Percentiles rank a stretch among this genome's conserved stretches.
These are phyloP conservation scores for Moesziomyces antarcticus DNA, from an alignment of 1,284 basidiomycete species.

Conservation along the genomic window DNA sequence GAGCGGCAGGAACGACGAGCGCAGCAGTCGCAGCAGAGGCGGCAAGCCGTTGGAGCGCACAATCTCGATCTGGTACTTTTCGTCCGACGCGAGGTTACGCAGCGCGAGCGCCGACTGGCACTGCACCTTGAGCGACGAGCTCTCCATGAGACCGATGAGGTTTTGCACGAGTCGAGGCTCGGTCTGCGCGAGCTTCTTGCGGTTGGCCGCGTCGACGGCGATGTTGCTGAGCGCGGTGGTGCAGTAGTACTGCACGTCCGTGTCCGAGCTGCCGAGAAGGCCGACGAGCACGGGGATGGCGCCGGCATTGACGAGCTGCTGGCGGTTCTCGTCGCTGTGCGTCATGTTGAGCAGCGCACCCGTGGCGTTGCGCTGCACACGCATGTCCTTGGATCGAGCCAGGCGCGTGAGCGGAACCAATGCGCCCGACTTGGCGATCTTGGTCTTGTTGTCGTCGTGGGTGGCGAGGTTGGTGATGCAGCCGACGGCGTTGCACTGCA, in stretches of 20 bases:
- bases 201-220: conserved; percentile 76
- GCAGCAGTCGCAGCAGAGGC: conserved; percentile 90
- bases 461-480: conserved; percentile 99
- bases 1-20: conserved; percentile 97
- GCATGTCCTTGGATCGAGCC: conserved; percentile 98
- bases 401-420: conserved; percentile 94
- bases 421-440: conserved; percentile 98
- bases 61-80: conserved; percentile 99
- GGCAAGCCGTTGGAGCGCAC: conserved; percentile 94
- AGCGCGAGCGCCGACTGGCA: conserved; percentile 97
- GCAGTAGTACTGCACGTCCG: conserved; percentile 99
- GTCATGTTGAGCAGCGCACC: conserved; percentile 99
- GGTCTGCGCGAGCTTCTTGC: conserved; percentile 92
- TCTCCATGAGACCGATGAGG: conserved; percentile 96
- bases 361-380: conserved; percentile 97
- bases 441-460: conserved; percentile 99
- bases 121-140: conserved; percentile 95
- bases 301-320: conserved; percentile 97
- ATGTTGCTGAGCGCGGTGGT: conserved; percentile 99
- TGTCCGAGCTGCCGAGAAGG: conserved; percentile 94
- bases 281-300: conserved; percentile 97
- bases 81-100: conserved; percentile 95
- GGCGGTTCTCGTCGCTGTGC: conserved; percentile 93
- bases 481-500: conserved; percentile 99
- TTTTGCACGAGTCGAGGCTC: conserved; percentile 96